Evolutionary conservation across 2,329 filamentous ascomycete genomes (phyloP), one percentile per base, ranked within the genome.

Genomic region (Clarireedia homoeocarpa): DNA sequence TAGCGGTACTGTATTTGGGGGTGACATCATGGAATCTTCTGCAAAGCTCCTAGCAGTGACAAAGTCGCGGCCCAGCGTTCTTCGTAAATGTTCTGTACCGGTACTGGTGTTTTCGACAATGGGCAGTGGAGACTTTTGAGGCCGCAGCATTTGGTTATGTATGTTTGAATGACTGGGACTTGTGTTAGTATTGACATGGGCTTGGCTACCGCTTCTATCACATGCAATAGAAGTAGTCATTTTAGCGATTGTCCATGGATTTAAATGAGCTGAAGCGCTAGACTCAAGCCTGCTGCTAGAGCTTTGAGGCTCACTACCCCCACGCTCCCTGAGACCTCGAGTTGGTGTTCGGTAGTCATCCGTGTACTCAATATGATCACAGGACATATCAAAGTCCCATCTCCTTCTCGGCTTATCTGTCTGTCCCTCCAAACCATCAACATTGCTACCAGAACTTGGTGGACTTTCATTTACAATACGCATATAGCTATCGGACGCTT

Each of bases 311-410:
- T 36, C 36, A 10, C 10, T 20, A 26, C 36, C n/a, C 15, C 38
- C 44, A 7, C 7, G n/a, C 34, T 15, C 26, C 34, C 15, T 34
- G 14, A 15, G 14, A 17, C 15, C 26, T 17, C 9, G 40, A 5
- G 4, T 6, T 44, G 5, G 24, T n/a, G 5, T 14, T 27, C 23
- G 15, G 20, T 44, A 47, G 48, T 45, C 53, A 49, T 82, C 80
- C 6, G 73, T 58, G 5, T 70, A 66, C 30, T 66, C 62, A 23
- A 77, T 78, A 17, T 81, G 65, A 1, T 60, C 60, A 36, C 73
- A 72, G 50, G 83, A 82, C 17, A 74, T 68, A n/a, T 71, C 62
- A 2, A 81, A 60, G 0, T 82, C 46, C 65, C 65, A 66, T 44
- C 59, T 63, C 10, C 51, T 42, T 56, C 55, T 57, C 10, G 52